Evolutionary conservation across 441 rosid species (phyloP).

Genomic region (Viola pubescens): DNA sequence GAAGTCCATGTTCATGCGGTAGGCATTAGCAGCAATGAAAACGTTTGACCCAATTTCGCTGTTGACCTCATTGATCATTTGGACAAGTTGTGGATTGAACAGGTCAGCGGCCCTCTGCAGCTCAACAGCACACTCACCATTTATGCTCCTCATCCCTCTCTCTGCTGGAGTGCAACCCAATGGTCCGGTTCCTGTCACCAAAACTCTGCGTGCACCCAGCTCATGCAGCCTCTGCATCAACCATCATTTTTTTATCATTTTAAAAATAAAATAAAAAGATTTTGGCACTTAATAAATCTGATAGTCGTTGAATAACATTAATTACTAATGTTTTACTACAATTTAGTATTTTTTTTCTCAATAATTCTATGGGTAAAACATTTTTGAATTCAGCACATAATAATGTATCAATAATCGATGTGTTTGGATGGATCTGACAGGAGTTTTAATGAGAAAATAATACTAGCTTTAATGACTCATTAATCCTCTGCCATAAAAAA

Average conservation of each 20-base stretch:
- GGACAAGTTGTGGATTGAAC: constrained; percentile 61
- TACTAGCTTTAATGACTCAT: too few relatives aligned
- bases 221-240: constrained; percentile 45
- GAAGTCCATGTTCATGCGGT: constrained; percentile 50
- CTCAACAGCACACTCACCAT: constrained; percentile 58
- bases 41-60: constrained; percentile 42
- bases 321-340: too few relatives aligned
- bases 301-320: neutral
- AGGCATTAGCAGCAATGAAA: constrained; percentile 51
- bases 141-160: constrained; percentile 50
- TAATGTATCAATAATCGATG: neutral
- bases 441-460: constrained; percentile 15
- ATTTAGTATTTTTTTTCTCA: too few relatives aligned
- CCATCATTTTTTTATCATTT: neutral
- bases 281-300: neutral
- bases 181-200: constrained; percentile 91
- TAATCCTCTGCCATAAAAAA: too few relatives aligned
- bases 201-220: constrained; percentile 66
- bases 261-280: neutral
- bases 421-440: constrained; percentile 2
- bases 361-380: neutral
- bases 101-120: constrained; percentile 56
- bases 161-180: constrained; percentile 87
- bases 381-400: neutral
- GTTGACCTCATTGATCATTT: constrained; percentile 46